Evolutionary conservation across 225 moss, liverwort and hornwort genomes (phyloP).

Genomic region (Polytrichum commune): DNA sequence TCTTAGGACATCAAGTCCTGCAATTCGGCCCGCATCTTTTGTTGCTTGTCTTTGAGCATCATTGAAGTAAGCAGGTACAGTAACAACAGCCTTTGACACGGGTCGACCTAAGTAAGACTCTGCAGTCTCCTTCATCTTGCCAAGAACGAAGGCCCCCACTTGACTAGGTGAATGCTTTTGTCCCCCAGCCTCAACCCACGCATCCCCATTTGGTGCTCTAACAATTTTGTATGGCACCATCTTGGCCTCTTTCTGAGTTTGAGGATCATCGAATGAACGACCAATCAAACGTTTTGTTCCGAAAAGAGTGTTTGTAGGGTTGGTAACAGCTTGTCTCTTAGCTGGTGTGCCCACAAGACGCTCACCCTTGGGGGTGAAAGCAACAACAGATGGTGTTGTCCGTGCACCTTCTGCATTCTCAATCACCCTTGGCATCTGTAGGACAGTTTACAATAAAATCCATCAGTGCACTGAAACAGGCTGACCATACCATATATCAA

Average conservation of each 20-base stretch:
- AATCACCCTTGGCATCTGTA: slow-evolving; percentile 44
- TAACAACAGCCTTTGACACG: slow-evolving; percentile 49
- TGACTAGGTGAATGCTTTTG: slow-evolving; percentile 58
- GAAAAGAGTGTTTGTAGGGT: slow-evolving; percentile 44
- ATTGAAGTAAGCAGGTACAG: slow-evolving; percentile 60
- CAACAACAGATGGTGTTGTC: slow-evolving; percentile 54
- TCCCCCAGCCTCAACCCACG: slow-evolving; percentile 59
- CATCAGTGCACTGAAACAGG: too few species aligned
- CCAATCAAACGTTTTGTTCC: slow-evolving; percentile 55
- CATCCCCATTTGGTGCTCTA: slow-evolving; percentile 41
- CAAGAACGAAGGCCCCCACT: slow-evolving; percentile 48
- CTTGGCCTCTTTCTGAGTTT: slow-evolving; percentile 49
- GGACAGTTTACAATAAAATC: too few species aligned
- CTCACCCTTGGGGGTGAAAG: slow-evolving; percentile 50
- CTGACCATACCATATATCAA: too few species aligned
- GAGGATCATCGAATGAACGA: slow-evolving; percentile 41
- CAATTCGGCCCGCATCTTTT: slow-evolving; percentile 61
- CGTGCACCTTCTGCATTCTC: slow-evolving; percentile 54
- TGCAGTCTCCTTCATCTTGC: slow-evolving; percentile 66
- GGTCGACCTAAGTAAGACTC: slow-evolving; percentile 49
- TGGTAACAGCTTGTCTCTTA: slow-evolving; percentile 51
- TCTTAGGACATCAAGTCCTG: slow-evolving; percentile 78
- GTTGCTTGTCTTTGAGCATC: slow-evolving; percentile 59
- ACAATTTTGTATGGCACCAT: slow-evolving; percentile 60
- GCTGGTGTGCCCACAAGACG: slow-evolving; percentile 54